Base-by-base conservation (phyloP, 1,284 basidiomycete species). In the Heterobasidion occidentale region DNA sequence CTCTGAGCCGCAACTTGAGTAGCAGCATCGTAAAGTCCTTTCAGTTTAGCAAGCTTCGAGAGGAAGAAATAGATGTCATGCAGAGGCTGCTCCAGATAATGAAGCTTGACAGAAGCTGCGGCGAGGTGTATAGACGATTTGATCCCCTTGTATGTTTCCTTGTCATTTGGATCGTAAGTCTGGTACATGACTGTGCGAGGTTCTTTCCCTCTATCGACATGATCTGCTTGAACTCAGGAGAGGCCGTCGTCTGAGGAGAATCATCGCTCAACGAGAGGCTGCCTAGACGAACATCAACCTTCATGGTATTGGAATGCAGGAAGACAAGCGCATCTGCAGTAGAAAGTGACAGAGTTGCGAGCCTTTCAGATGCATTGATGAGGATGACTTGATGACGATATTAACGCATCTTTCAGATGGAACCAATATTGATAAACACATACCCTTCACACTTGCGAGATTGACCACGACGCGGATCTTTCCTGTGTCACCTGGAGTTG, bases 151-250 rank as follows among this genome's bases (percentile, higher is more conserved):
- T 92, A 91, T 1, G 78, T 77, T 36, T 81, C 75, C 54, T 63
- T 63, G 54, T 81, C 80, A 20, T 77, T 70, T 14, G 90, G 81
- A 69, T 96, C 91, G 71, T 87, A 96, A 0, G 94, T 99, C 71
- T 98, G 90, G 71, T 99, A 98, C 55, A 83, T 84, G 74, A 94
- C 69, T 98, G 92, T 27, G 94, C 96, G 51, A 99, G 84, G 69
- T 99, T 92, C 64, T 94, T 85, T 44, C 95, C 97, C 67, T 99
- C 93, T 56, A 99, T 99, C 35, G 93, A 91, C 56, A 99, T 74
- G 9, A 99, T 79, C 64, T 94, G 84, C 65, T 92, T 91, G 76
- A 96, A 97, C 56, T 86, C 81, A 1, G 83, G 77, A 17, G 80
- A 77, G 38, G 82, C 73, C 14, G 76, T 75, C 55, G 80, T 71